These are phyloP conservation scores for Nannochloropsis oceanica DNA, from an alignment of 108 stramenopile species.

Conservation along the genomic window DNA sequence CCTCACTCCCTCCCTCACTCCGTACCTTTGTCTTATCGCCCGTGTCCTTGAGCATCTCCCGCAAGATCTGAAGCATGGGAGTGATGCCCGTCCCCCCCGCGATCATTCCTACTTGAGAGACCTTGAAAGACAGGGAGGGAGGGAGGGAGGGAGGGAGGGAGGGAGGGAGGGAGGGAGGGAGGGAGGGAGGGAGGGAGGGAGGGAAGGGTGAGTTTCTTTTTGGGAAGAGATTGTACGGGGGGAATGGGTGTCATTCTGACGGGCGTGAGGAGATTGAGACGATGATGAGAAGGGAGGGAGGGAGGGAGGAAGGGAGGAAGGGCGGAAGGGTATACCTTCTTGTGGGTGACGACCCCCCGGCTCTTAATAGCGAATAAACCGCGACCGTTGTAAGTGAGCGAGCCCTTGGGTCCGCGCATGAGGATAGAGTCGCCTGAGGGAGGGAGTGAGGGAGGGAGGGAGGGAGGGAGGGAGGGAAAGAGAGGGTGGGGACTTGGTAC, in stretches of 20 bases:
- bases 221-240: too few relatives aligned
- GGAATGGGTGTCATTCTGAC: too few relatives aligned
- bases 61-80: conserved; percentile 84
- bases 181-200: conserved; percentile 37
- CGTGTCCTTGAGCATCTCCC: too few relatives aligned
- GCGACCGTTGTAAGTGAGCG: conserved; percentile 57
- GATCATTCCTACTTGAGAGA: too few relatives aligned
- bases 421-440: conserved; percentile 51
- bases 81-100: conserved; percentile 98
- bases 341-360: not conserved
- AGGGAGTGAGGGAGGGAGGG: not conserved
- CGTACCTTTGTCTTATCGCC: conserved; percentile 35
- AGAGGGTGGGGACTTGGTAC: not conserved
- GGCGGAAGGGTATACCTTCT: not conserved
- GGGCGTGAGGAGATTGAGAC: too few relatives aligned
- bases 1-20: not conserved
- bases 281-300: not conserved
- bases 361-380: not conserved
- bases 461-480: not conserved
- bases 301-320: not conserved
- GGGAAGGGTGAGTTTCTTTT: conserved; percentile 72
- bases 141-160: not conserved
- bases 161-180: not conserved
- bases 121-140: not conserved
- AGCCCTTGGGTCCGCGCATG: conserved; percentile 49